These are phyloP conservation scores for Asterella californica DNA, from an alignment of 225 moss, liverwort and hornwort species.

Conservation along the genomic window DNA sequence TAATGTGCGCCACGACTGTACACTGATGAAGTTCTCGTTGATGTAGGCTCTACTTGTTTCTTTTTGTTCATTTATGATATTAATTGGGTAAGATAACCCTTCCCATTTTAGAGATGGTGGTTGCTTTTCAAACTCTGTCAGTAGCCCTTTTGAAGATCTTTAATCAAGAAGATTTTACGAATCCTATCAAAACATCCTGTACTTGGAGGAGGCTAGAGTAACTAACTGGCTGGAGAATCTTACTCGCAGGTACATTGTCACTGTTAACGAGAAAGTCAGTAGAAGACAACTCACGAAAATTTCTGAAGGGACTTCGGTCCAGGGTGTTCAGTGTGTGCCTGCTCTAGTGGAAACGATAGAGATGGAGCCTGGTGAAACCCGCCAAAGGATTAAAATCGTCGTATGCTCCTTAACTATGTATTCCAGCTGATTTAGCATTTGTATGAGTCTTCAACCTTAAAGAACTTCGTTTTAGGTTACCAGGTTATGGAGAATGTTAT, in stretches of 20 bases:
- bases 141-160: background rate
- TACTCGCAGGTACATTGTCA: constrained; percentile 68
- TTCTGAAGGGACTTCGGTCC: constrained; percentile 68
- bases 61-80: background rate
- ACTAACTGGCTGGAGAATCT: background rate
- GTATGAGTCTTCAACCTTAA: background rate
- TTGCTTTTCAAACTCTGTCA: background rate
- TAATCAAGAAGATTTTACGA: background rate
- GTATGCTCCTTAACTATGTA: constrained; percentile 39
- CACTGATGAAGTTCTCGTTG: background rate
- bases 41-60: background rate
- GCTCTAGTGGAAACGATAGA: constrained; percentile 62
- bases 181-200: too few species aligned
- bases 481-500: background rate
- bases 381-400: constrained; percentile 74
- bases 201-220: too few species aligned
- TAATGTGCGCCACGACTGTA: background rate
- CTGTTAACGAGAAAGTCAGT: constrained; percentile 69
- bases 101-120: background rate
- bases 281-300: constrained; percentile 77
- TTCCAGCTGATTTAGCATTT: background rate
- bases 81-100: too few species aligned
- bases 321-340: constrained; percentile 79
- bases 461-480: background rate
- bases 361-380: constrained; percentile 55